Evolutionary conservation across 495 filamentous ascomycete species (phyloP).

Genomic region (Tuber brumale): DNA sequence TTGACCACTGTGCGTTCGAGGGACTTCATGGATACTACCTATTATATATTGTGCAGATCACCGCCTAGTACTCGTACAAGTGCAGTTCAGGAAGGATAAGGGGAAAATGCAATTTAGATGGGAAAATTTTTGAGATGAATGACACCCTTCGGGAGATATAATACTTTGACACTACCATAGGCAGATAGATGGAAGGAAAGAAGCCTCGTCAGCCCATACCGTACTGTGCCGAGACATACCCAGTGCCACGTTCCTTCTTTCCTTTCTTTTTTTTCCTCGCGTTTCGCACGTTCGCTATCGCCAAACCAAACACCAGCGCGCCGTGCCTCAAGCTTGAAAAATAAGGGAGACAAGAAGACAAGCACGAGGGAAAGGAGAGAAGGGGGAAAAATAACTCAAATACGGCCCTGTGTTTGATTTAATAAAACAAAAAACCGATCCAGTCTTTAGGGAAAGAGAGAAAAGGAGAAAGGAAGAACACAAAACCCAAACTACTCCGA

Average conservation of each 20-base stretch:
- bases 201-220: neutral
- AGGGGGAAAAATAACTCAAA: neutral
- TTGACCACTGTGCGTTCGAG: neutral
- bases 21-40: neutral
- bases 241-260: neutral
- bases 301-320: conserved; percentile 15
- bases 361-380: conserved; percentile 8
- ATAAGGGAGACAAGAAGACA: neutral
- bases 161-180: neutral
- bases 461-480: conserved; percentile 5
- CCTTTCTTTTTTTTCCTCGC: neutral
- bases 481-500: conserved; percentile 7
- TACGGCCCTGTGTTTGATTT: neutral
- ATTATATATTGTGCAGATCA: neutral
- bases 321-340: neutral
- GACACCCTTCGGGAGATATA: neutral
- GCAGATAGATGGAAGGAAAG: neutral
- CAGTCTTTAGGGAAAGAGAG: neutral
- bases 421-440: neutral
- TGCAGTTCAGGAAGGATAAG: neutral
- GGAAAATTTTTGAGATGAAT: neutral
- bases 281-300: neutral
- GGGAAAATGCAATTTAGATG: neutral
- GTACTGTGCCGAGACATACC: neutral
- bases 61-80: neutral